These are phyloP conservation scores for Phlebopus sp. DNA, from an alignment of 1,284 basidiomycete genomes.

Conservation along the genomic window DNA sequence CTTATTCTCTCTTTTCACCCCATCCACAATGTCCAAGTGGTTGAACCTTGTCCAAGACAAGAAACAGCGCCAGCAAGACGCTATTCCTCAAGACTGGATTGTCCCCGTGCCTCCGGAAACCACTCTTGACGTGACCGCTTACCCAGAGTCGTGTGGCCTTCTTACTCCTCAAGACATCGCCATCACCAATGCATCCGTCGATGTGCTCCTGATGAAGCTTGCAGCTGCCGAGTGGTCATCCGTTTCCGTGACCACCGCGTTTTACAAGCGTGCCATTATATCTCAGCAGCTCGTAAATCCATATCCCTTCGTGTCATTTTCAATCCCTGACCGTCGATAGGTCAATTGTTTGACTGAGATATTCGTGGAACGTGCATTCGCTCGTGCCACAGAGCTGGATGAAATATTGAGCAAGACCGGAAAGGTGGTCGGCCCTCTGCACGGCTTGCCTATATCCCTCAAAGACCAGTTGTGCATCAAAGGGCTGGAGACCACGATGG, in stretches of 20 bases:
- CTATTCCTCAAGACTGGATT: slow-evolving; percentile 50
- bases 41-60: slow-evolving; percentile 40
- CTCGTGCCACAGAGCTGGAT: slow-evolving; percentile 51
- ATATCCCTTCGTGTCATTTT: background rate
- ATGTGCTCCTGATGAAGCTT: slow-evolving; percentile 39
- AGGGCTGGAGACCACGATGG: slow-evolving; percentile 52
- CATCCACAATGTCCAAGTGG: slow-evolving; percentile 37
- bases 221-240: slow-evolving; percentile 40
- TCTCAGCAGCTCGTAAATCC: slow-evolving; percentile 56
- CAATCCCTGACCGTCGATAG: slow-evolving; percentile 31
- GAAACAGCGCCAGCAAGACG: slow-evolving; percentile 40
- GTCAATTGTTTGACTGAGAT: slow-evolving; percentile 57
- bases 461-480: slow-evolving; percentile 60
- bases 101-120: slow-evolving; percentile 33
- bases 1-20: background rate
- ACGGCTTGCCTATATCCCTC: slow-evolving; percentile 60
- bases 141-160: slow-evolving; percentile 44
- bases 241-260: slow-evolving; percentile 50
- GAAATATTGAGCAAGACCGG: slow-evolving; percentile 43
- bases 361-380: slow-evolving; percentile 51
- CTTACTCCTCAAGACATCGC: slow-evolving; percentile 45
- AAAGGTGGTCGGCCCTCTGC: slow-evolving; percentile 53
- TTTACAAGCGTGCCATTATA: slow-evolving; percentile 56
- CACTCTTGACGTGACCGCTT: slow-evolving; percentile 39
- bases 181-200: slow-evolving; percentile 49